Conservation (phyloP, 768 basidiomycete genomes). For the Psilocybe subaeruginosa region DNA sequence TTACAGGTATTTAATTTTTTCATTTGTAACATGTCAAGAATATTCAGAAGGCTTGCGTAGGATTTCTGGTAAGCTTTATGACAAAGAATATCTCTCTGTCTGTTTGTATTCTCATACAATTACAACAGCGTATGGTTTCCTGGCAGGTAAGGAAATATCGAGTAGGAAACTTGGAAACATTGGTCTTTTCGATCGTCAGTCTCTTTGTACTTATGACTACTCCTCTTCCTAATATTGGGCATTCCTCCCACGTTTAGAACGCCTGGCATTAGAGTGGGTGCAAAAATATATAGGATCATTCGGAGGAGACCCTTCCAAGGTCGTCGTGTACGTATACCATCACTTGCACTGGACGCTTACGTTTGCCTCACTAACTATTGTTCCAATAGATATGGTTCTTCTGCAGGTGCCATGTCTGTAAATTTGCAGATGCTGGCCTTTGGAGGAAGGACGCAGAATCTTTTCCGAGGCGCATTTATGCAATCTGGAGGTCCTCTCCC, state of each 20-base stretch:
- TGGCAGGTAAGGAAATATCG: conserved; percentile 5
- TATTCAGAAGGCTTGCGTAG: not conserved
- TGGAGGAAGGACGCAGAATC: conserved; percentile 35
- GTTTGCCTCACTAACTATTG: not conserved
- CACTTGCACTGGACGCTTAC: not conserved
- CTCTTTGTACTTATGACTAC: not conserved
- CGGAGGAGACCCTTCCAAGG: conserved; percentile 61
- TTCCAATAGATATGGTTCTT: conserved; percentile 46
- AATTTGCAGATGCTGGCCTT: conserved; percentile 44
- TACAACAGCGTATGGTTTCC: conserved; percentile 13
- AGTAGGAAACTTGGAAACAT: conserved; percentile 30
- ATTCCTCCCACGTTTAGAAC: conserved; percentile 34
- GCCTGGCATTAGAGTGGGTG: conserved; percentile 62
- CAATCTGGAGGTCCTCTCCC: conserved; percentile 42
- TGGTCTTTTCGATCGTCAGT: conserved; percentile 52
- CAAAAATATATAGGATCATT: conserved; percentile 63
- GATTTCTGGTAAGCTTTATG: not conserved
- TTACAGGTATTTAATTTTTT: conserved; percentile 17
- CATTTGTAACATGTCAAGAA: not conserved
- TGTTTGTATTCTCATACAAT: too few species aligned
- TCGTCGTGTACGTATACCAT: conserved; percentile 45
- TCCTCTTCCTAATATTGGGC: not conserved
- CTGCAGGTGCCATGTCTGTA: conserved; percentile 55
- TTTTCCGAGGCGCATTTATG: conserved; percentile 49
- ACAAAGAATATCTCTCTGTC: too few species aligned